Evolutionary conservation across 805 yeast genomes (phyloP).

Genomic region (Sungouiella thailandica): DNA sequence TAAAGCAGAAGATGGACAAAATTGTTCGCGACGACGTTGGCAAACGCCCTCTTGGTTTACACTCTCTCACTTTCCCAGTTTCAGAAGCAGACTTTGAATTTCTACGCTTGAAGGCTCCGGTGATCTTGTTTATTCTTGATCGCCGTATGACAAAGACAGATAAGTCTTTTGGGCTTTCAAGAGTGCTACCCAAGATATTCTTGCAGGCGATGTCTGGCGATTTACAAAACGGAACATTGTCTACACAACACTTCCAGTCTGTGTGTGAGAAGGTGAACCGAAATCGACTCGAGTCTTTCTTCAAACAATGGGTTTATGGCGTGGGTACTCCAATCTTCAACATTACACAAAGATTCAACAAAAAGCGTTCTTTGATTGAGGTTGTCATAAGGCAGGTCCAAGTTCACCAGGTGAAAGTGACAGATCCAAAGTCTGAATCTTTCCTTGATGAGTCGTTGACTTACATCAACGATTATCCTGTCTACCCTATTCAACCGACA

Average conservation of each 20-base stretch:
- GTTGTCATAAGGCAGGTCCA: slow-evolving; percentile 93
- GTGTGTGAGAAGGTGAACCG: slow-evolving; percentile 95
- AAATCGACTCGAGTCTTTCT: slow-evolving; percentile 73
- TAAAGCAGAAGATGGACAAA: slow-evolving; percentile 59
- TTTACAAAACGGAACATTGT: slow-evolving; percentile 66
- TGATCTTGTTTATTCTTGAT: slow-evolving; percentile 79
- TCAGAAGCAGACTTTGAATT: slow-evolving; percentile 59
- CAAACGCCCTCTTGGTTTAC: slow-evolving; percentile 75
- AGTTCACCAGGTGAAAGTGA: slow-evolving; percentile 46
- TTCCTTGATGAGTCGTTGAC: slow-evolving; percentile 44
- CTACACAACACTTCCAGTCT: slow-evolving; percentile 81
- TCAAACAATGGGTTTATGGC: slow-evolving; percentile 90
- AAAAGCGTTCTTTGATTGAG: slow-evolving; percentile 88
- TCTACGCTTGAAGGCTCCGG: slow-evolving; percentile 74
- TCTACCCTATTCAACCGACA: slow-evolving; percentile 40
- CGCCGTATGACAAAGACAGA: slow-evolving; percentile 95
- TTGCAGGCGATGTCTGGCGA: slow-evolving; percentile 96
- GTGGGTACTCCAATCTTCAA: slow-evolving; percentile 85
- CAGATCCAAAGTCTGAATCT: slow-evolving; percentile 32
- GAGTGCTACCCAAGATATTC: slow-evolving; percentile 88
- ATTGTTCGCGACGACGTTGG: slow-evolving; percentile 74
- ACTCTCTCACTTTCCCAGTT: slow-evolving; percentile 62
- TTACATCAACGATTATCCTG: slow-evolving; percentile 38
- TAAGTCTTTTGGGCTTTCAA: slow-evolving; percentile 82
- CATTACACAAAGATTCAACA: slow-evolving; percentile 88